Evolutionary conservation across 139 green algal species (phyloP).

Genomic region (Penium margaritaceum): DNA sequence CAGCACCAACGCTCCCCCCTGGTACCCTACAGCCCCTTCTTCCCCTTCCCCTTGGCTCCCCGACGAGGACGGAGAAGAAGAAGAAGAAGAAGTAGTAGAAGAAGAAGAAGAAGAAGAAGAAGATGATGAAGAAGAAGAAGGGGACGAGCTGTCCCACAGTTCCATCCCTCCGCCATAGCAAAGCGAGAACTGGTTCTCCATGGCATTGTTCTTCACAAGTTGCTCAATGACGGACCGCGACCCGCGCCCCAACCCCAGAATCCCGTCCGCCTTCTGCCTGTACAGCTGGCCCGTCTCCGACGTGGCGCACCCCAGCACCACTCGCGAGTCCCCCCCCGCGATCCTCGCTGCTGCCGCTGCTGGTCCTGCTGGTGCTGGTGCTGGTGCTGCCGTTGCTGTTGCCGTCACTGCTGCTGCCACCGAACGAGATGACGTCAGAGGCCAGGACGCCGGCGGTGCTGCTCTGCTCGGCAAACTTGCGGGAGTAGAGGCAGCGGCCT

Average conservation of each 20-base stretch:
- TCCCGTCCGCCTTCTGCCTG: slow-evolving; percentile 78
- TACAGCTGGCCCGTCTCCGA: slow-evolving; percentile 82
- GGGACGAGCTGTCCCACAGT: slow-evolving; percentile 53
- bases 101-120: too few relatives aligned
- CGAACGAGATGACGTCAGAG: slow-evolving; percentile 40
- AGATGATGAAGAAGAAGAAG: too few relatives aligned
- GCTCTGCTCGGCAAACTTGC: slow-evolving; percentile 64
- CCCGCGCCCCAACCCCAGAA: slow-evolving; percentile 74
- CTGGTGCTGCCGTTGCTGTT: too few relatives aligned
- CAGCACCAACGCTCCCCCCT: too few relatives aligned
- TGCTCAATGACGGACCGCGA: slow-evolving; percentile 49
- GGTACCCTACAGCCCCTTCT: too few relatives aligned
- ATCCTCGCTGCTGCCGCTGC: too few relatives aligned
- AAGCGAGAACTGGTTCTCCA: slow-evolving; percentile 72
- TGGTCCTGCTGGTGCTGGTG: too few relatives aligned
- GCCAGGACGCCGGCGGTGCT: slow-evolving; percentile 31
- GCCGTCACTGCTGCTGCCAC: not conserved
- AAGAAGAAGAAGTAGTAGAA: too few relatives aligned
- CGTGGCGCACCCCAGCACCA: slow-evolving; percentile 72
- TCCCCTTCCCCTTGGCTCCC: too few relatives aligned
- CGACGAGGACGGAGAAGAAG: too few relatives aligned
- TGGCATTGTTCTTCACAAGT: slow-evolving; percentile 58
- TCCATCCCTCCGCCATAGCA: slow-evolving; percentile 76
- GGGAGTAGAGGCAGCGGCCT: slow-evolving; percentile 64
- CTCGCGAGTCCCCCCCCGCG: too few relatives aligned